Evolutionary conservation across 371 early-diverging fungal genomes (phyloP), one percentile per base, ranked within the genome.

Genomic region (Rhizomucor pusillus): DNA sequence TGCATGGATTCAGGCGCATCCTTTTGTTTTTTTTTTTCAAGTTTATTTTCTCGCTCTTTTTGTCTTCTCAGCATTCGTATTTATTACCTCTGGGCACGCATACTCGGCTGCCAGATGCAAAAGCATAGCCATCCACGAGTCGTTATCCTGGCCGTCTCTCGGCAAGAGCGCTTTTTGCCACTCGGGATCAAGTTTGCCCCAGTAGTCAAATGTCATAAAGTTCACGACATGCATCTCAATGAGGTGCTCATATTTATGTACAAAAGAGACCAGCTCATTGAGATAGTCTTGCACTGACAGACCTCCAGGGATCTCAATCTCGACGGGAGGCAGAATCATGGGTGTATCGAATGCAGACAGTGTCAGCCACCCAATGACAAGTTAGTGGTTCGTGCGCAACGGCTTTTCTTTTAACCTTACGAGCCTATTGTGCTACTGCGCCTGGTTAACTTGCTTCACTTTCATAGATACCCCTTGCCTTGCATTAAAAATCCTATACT

Each of bases 171-270:
- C 73, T 14, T 54, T 50, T 56, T 58, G 75, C 85, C 85, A 85
- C 25, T 67, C 66, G 2, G 50, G 44, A 46, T 73, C 75, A 37
- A 85, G 47, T 14, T 59, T 50, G 12, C 64, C 47, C 85, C 83
- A 83, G 29, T 76, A 72, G 29, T 66, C 50, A 5, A 60, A 61
- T 2, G 80, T 78, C 6, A 81, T 52, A 45, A 81, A 80, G 50
- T 83, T 73, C 9, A 79, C 74, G 24, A 82, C 76, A 46, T 80
- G 72, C 37, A 81, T 63, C 25, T 77, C 61, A 43, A 77, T 66
- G 18, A 85, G 50, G 54, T 63, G 69, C 18, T 60, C 60, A 43
- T 75, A 80, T 25, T 66, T 33, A 2, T 65, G 49, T 29, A 60
- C 67, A 37, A 73, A 65, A 0, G 37, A 20, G 33, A 59, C 57